Evolutionary conservation across 169 alveolate genomes (phyloP), one percentile per base, ranked within the genome.

Genomic region (Besnoitia besnoiti): DNA sequence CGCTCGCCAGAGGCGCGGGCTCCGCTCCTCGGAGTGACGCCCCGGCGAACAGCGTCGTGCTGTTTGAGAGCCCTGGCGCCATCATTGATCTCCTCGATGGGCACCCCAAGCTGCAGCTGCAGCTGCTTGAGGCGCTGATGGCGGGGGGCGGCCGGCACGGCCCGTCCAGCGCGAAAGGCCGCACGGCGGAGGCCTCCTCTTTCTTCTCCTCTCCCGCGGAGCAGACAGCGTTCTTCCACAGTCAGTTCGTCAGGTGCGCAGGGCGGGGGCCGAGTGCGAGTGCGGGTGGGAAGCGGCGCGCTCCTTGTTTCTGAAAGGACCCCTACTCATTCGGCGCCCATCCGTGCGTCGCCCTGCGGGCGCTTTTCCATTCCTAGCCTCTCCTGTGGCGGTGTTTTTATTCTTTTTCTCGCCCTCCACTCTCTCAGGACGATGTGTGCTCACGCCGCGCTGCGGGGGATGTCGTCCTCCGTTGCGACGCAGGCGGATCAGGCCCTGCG

Each of bases 21-120:
- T n/a, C n/a, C n/a, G n/a, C n/a, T n/a, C n/a, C n/a, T n/a, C n/a
- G n/a, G n/a, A n/a, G n/a, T n/a, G 46, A 3, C 10, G 75, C 3
- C 75, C 8, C 75, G 8, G 35, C 35, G 24, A 49, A 14, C 67
- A 19, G 67, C 67, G 33, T 19, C 30, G 67, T 19, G 3, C 40
- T 77, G 35, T 77, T 40, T 39, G n/a, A 40, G 24, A 30, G 40
- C 19, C 89, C 89, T 0, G 30, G 44, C 30, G 73, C 37, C 27
- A 37, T 80, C 46, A 19, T 80, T 0, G 44, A 42, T 8, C 73
- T 47, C n/a, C 46, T 80, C 27, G 89, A 80, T 44, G 42, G 73
- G 49, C 44, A 80, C 30, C 89, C 89, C 24, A 12, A 30, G 39
- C 89, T 80, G 37, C 89, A 80, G 73, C 61, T 80, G 89, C 61